These are phyloP conservation scores for Thalassiosira exigua DNA, from an alignment of 352 stramenopile genomes.

Conservation along the genomic window DNA sequence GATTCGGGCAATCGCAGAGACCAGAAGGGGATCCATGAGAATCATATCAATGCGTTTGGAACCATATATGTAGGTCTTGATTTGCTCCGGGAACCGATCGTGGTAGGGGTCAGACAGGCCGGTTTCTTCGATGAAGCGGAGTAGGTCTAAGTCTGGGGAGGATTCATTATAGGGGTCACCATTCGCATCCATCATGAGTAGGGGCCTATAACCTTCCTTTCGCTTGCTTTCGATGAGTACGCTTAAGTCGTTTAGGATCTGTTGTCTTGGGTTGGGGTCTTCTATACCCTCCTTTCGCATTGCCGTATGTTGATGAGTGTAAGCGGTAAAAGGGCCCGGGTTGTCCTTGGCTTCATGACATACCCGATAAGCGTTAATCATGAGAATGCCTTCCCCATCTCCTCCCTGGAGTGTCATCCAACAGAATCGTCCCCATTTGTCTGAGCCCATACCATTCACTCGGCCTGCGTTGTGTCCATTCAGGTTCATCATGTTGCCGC, in stretches of 20 bases:
- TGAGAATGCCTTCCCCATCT: slow-evolving; percentile 24
- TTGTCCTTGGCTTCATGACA: not conserved
- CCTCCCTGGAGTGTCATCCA: slow-evolving; percentile 4
- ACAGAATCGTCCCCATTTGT: slow-evolving; percentile 13
- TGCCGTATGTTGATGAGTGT: not conserved
- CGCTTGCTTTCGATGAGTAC: slow-evolving; percentile 1
- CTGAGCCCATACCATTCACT: not conserved
- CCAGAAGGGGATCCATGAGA: not conserved
- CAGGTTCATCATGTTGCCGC: slow-evolving; percentile 10
- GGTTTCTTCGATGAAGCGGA: not conserved
- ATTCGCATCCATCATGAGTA: slow-evolving; percentile 28
- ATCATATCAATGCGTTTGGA: slow-evolving; percentile 28
- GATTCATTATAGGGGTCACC: not conserved
- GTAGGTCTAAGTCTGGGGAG: not conserved
- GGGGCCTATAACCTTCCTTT: not conserved
- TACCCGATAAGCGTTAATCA: slow-evolving; percentile 28
- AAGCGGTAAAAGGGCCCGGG: slow-evolving; percentile 3
- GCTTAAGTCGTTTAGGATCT: not conserved
- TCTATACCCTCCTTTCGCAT: not conserved
- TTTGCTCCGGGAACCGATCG: slow-evolving; percentile 10
- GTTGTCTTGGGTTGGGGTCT: not conserved
- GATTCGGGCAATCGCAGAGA: not conserved
- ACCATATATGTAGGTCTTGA: slow-evolving; percentile 7
- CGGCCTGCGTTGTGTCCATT: slow-evolving; percentile 1
- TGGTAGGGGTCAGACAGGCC: slow-evolving; percentile 14